phyloP scores from a whole-genome alignment of 192 early-diverging fungal genomes.

The Phlyctochytrium planicorne region DNA sequence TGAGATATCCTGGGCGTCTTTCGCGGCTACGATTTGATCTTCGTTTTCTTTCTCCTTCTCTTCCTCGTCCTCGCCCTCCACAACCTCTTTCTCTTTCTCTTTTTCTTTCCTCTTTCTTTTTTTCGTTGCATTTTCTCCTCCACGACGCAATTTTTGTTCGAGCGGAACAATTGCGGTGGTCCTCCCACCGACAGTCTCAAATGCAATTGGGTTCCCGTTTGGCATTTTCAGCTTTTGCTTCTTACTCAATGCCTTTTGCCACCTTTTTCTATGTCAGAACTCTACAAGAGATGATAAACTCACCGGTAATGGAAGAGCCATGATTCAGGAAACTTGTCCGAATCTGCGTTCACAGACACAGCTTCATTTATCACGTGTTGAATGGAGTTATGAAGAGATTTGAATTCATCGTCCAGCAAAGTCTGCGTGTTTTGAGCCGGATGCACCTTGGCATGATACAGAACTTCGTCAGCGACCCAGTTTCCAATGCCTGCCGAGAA shows the following conservation, averaged over 20 bases:
- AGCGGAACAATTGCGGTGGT: conserved; percentile 62
- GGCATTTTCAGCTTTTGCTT: conserved; percentile 41
- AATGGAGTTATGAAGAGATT: conserved; percentile 46
- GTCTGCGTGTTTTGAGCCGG: conserved; percentile 55
- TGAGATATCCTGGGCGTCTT: too few relatives aligned
- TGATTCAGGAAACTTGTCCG: conserved; percentile 57
- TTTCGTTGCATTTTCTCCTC: background rate
- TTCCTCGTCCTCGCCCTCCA: background rate
- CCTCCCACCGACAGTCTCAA: conserved; percentile 69
- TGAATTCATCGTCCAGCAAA: conserved; percentile 49
- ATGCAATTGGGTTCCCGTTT: conserved; percentile 58
- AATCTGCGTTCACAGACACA: conserved; percentile 66
- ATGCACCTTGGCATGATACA: conserved; percentile 73
- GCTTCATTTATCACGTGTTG: conserved; percentile 53
- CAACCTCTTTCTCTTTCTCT: conserved; percentile 1
- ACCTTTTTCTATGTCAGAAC: conserved; percentile 13
- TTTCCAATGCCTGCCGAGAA: conserved; percentile 53
- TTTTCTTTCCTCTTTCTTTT: background rate
- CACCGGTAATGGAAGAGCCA: conserved; percentile 82
- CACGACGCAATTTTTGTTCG: conserved; percentile 50
- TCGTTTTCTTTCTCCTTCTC: background rate
- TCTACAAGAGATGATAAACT: background rate
- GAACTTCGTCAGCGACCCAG: conserved; percentile 35
- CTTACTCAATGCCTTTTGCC: conserved; percentile 60
- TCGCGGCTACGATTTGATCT: too few relatives aligned